phyloP scores from a whole-genome alignment of 306 rosid genomes.

The Heteromeles arbutifolia region DNA sequence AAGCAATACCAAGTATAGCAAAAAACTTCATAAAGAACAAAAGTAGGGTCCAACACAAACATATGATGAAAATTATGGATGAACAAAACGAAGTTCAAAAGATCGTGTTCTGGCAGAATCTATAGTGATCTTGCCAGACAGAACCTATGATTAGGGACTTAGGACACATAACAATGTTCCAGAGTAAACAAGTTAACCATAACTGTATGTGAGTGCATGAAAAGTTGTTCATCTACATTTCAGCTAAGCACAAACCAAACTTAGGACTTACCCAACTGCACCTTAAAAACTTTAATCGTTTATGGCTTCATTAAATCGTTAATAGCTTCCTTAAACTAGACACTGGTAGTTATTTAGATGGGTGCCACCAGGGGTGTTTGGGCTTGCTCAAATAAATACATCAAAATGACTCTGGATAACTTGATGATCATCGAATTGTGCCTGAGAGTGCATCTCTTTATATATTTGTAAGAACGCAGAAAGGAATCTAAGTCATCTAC shows the following conservation, averaged over 20 bases:
- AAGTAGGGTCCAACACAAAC: neutral
- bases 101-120: neutral
- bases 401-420: neutral
- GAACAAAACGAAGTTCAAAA: neutral
- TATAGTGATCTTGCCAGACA: neutral
- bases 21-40: neutral
- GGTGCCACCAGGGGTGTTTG: neutral
- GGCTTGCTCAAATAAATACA: neutral
- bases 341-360: neutral
- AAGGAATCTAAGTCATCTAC: neutral
- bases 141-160: neutral
- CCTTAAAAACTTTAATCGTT: neutral
- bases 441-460: neutral
- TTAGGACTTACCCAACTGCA: neutral
- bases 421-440: neutral
- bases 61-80: neutral
- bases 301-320: neutral
- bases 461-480: neutral
- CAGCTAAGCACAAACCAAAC: neutral
- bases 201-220: neutral
- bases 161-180: neutral
- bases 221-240: neutral
- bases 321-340: neutral
- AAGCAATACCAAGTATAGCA: neutral
- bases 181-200: neutral